A percentile compares a stretch with the other conserved stretches of the same genome.
These are phyloP conservation scores for Nymphaea thermarum DNA, from an alignment of 164 flowering plant species.

Conservation along the genomic window DNA sequence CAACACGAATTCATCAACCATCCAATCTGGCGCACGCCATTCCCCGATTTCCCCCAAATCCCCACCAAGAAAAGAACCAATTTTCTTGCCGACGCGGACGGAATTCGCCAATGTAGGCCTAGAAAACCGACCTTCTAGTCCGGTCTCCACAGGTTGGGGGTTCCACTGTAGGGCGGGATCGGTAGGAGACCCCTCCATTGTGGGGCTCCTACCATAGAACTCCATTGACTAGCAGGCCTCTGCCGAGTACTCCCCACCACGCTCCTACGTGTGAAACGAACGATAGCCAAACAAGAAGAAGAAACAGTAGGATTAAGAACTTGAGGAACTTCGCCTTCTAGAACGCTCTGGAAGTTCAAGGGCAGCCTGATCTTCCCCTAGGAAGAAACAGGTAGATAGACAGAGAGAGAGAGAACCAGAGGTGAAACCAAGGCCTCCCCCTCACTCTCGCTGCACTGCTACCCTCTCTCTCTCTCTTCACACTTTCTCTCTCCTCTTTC, in stretches of 20 bases:
- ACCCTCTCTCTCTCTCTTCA: not conserved
- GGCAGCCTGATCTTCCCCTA: not conserved
- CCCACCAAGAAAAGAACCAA: not conserved
- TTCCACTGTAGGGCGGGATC: constrained; percentile 39
- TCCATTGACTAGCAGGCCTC: constrained; percentile 23
- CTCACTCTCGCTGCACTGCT: not conserved
- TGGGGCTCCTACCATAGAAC: constrained; percentile 34
- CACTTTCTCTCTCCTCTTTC: not conserved
- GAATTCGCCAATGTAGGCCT: constrained; percentile 2
- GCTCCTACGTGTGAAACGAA: not conserved
- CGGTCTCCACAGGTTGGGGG: constrained; percentile 26
- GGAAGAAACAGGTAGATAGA: not conserved
- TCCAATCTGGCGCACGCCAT: not conserved
- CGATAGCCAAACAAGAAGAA: not conserved
- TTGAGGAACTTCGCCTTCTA: not conserved
- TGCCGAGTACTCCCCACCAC: not conserved
- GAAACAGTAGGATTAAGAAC: not conserved
- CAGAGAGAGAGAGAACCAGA: not conserved
- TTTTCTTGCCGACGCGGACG: not conserved
- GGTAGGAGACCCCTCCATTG: constrained; percentile 32
- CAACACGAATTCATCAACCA: not conserved
- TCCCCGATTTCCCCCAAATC: not conserved
- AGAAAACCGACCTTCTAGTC: constrained; percentile 46
- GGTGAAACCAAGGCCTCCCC: not conserved
- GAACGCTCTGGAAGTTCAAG: not conserved